phyloP scores from a whole-genome alignment of 179 eudicot species.

The Camellia oleifera region DNA sequence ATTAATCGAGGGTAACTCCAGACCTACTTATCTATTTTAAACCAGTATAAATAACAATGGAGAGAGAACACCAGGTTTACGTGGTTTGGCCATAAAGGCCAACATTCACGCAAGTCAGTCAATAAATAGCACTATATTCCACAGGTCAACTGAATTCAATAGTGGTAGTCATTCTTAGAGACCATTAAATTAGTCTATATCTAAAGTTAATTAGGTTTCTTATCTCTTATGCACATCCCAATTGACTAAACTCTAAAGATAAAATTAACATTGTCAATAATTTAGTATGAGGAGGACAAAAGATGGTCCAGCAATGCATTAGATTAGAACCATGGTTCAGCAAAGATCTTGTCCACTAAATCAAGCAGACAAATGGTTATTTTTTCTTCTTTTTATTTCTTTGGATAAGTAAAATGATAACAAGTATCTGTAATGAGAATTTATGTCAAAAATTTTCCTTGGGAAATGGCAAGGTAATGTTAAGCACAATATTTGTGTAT shows the following conservation, averaged over 20 bases:
- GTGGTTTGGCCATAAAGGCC: neutral
- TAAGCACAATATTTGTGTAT: neutral
- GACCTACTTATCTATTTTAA: neutral
- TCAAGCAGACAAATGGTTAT: neutral
- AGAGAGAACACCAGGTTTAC: neutral
- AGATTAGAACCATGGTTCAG: neutral
- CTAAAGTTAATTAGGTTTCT: neutral
- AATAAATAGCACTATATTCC: neutral
- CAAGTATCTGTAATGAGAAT: neutral
- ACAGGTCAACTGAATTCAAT: neutral
- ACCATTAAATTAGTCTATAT: neutral
- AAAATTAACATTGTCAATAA: neutral
- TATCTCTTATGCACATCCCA: neutral
- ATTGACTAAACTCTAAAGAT: neutral
- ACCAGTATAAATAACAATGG: neutral
- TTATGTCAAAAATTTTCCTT: neutral
- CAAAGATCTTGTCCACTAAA: neutral
- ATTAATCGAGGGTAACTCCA: neutral
- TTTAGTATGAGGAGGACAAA: too few species aligned
- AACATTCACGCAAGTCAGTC: neutral
- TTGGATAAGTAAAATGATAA: neutral
- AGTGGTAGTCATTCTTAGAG: neutral
- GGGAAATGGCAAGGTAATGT: neutral
- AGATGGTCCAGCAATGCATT: neutral
- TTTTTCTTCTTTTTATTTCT: neutral